A percentile compares a stretch with the other conserved stretches of the same genome.
Evolutionary conservation across 2,329 filamentous ascomycete species (phyloP).

Genomic region (Capronia epimyces): DNA sequence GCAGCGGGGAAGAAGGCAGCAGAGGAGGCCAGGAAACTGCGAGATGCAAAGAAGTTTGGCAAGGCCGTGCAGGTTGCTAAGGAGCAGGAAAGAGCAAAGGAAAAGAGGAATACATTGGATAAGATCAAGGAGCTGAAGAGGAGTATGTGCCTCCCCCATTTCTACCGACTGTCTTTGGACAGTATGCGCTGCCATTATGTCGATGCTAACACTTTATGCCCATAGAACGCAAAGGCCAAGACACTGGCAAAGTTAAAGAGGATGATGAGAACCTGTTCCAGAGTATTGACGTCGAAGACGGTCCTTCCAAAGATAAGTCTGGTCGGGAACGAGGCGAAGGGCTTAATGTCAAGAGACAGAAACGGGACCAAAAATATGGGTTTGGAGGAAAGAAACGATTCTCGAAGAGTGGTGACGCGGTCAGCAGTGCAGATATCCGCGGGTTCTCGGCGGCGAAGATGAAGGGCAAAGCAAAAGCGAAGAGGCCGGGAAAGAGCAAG

Average conservation of each 20-base stretch:
- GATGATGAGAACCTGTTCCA: constrained; percentile 64
- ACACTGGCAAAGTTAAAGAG: constrained; percentile 63
- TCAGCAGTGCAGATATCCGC: constrained; percentile 72
- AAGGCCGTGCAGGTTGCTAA: constrained; percentile 97
- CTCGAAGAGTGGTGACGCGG: constrained; percentile 82
- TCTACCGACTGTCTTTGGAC: not conserved
- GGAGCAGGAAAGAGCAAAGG: constrained; percentile 86
- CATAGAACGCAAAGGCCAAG: constrained; percentile 74
- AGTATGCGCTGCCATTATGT: too few species aligned
- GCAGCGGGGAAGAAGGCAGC: constrained; percentile 88
- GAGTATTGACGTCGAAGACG: constrained; percentile 42
- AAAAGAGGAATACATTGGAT: constrained; percentile 86
- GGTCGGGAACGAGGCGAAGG: constrained; percentile 37
- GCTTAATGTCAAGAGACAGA: constrained; percentile 63
- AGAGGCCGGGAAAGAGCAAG: constrained; percentile 50
- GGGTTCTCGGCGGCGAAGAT: constrained; percentile 79
- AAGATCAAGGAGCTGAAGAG: constrained; percentile 94
- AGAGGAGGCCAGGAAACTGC: constrained; percentile 81
- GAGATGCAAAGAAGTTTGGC: constrained; percentile 97
- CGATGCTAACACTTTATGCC: constrained; percentile 2
- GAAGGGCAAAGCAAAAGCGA: constrained; percentile 44
- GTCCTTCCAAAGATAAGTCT: constrained; percentile 36
- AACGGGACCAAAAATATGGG: constrained; percentile 92
- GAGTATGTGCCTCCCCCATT: constrained; percentile 60
- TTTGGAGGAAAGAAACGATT: constrained; percentile 94